Base-by-base conservation (phyloP, 1,139 yeast genomes). In the Scheffersomyces lignicola region DNA sequence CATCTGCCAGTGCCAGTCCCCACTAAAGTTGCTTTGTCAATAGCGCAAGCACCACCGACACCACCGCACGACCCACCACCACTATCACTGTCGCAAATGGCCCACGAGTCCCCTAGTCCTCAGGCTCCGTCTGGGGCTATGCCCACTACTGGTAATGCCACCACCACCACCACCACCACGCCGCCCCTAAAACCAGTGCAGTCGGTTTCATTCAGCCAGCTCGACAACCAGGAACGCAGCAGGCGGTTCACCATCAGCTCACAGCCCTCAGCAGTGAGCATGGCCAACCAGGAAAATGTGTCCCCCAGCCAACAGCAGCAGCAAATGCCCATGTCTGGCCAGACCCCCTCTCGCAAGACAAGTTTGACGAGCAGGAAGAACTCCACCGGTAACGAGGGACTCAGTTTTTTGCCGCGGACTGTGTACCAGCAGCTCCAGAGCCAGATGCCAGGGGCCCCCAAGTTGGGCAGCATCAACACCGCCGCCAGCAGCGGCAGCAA, bases 221-320 rank as follows among this genome's bases (percentile, higher is more conserved):
- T 58, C 36, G 71, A 69, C 29, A 47, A 45, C 21, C 68, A 58
- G 39, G 76, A 70, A 33, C 55, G 68, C 29, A 52, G 68, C 14
- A 49, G 76, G 35, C 47, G 76, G 31, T 69, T 70, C 48, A 70
- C 76, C 9, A 70, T 70, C 15, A 59, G 70, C 7, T 70, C 76
- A 2, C 74, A 70, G 37, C 76, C 76, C 3, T 61, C 66, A 1
- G 37, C 54, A 4, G 50, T 45, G 3, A 59, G 47, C 37, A 37
- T 60, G n/a, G 33, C 51, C 4, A 33, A 33, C 10, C 43, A 39
- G 15, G 44, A 44, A 7, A 29, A 32, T 18, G 26, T 23, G 4
- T 37, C 22, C 26, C 42, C 34, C 16, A 27, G 14, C 17, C 26
- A 24, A 18, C 34, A 24, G 18, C 33, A 7, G 17, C 24, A 21